Percentiles rank a stretch among this genome's conserved stretches.
phyloP scores from a whole-genome alignment of 306 rosid species.

The Cicer pinnatifidum region DNA sequence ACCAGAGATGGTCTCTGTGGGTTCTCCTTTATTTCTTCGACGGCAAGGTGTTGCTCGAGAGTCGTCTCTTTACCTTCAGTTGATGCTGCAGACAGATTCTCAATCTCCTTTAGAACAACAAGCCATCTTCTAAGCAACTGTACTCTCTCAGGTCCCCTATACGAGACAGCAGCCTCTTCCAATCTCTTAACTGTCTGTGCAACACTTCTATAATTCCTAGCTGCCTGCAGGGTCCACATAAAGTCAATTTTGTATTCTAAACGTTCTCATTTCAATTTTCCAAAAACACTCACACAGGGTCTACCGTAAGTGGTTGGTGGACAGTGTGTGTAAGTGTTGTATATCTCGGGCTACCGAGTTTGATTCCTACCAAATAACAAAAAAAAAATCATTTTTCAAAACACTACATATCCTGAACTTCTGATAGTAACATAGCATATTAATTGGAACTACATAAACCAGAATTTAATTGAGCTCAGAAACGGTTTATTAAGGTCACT shows the following conservation, averaged over 20 bases:
- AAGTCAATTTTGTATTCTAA: not conserved
- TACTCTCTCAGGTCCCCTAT: slow-evolving; percentile 75
- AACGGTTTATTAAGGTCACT: not conserved
- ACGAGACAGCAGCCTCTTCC: slow-evolving; percentile 88
- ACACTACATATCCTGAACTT: not conserved
- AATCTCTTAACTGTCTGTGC: slow-evolving; percentile 69
- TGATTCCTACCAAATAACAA: no score
- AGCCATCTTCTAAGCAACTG: slow-evolving; percentile 87
- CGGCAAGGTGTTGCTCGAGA: slow-evolving; percentile 58
- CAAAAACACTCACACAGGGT: no score
- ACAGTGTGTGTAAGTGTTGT: no score
- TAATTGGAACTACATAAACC: not conserved
- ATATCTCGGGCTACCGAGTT: no score
- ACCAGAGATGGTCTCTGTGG: slow-evolving; percentile 76
- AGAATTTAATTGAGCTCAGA: slow-evolving; percentile 10
- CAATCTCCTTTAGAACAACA: slow-evolving; percentile 77
- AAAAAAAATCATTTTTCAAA: not conserved
- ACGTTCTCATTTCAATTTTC: not conserved
- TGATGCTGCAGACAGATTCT: slow-evolving; percentile 52
- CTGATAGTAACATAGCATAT: slow-evolving; percentile 1
- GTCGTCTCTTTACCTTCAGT: slow-evolving; percentile 64
- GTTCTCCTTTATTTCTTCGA: slow-evolving; percentile 67
- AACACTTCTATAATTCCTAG: slow-evolving; percentile 72
- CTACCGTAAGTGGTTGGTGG: no score
- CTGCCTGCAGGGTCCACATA: slow-evolving; percentile 53